Conservation (phyloP, 2,329 filamentous ascomycete genomes). For the Orbilia javanica region DNA sequence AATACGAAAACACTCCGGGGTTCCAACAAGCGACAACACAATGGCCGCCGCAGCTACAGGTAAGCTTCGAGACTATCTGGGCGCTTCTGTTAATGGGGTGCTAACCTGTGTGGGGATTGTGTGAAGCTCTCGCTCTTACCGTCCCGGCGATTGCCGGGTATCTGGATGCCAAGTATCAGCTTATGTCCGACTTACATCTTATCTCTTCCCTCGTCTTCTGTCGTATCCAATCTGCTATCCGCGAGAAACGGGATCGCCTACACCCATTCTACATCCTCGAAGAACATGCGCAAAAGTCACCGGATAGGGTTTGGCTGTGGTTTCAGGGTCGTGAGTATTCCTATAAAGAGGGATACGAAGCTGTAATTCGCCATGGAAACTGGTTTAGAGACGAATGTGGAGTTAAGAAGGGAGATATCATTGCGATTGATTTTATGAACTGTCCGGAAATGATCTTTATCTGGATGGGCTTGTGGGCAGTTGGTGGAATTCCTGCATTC, state of each 20-base stretch:
- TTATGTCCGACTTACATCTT: conserved; percentile 76
- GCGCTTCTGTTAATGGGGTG: not conserved
- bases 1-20: not conserved
- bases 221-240: conserved; percentile 61
- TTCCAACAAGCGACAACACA: conserved; percentile 29
- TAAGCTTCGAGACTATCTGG: not conserved
- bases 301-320: conserved; percentile 71
- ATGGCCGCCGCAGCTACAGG: conserved; percentile 41
- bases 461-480: conserved; percentile 82
- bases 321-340: conserved; percentile 79
- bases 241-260: conserved; percentile 72
- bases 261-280: conserved; percentile 84
- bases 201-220: conserved; percentile 70
- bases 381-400: conserved; percentile 77
- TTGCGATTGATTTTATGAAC: conserved; percentile 85
- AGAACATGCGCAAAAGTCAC: conserved; percentile 69
- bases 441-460: conserved; percentile 82
- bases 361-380: conserved; percentile 77
- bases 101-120: not conserved
- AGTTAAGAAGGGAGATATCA: conserved; percentile 78
- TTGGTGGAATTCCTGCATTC: conserved; percentile 85
- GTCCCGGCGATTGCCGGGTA: conserved; percentile 79
- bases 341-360: conserved; percentile 81
- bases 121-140: conserved; percentile 68
- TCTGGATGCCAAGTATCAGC: conserved; percentile 77